These are phyloP conservation scores for Tremellales sp. DNA, from an alignment of 1,284 basidiomycete species.

Conservation along the genomic window DNA sequence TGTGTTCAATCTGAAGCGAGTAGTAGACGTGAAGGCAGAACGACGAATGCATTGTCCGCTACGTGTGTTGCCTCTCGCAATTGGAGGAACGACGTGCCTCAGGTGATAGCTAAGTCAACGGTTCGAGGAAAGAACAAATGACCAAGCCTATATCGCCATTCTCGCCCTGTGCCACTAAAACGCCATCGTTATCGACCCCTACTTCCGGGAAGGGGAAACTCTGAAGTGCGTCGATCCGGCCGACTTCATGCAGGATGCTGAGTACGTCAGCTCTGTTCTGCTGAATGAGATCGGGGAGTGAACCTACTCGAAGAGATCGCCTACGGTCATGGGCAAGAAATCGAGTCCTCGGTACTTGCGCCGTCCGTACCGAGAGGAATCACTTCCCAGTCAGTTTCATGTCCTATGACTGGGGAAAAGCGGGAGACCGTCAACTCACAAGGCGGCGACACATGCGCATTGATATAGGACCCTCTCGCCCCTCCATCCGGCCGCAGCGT, in stretches of 20 bases:
- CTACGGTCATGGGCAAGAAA: slow-evolving; percentile 38
- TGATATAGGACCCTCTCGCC: slow-evolving; percentile 39
- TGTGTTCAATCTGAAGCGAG: no score
- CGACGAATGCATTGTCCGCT: no score
- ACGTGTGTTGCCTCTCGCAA: no score
- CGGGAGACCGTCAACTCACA: slow-evolving; percentile 22
- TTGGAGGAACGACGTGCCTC: no score
- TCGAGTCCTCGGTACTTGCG: slow-evolving; percentile 35
- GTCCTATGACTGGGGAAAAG: neutral
- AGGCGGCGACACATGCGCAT: slow-evolving; percentile 46
- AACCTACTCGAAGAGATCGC: slow-evolving; percentile 45
- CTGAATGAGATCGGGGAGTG: neutral
- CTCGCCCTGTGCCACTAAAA: slow-evolving; percentile 41
- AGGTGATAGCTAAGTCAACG: no score
- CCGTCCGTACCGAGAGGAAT: slow-evolving; percentile 27
- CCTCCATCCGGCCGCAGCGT: slow-evolving; percentile 38
- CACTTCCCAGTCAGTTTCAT: slow-evolving; percentile 10
- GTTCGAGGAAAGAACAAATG: slow-evolving; percentile 48
- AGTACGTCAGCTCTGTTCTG: neutral
- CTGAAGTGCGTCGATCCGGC: slow-evolving; percentile 44
- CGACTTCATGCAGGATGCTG: slow-evolving; percentile 48
- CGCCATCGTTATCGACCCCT: slow-evolving; percentile 49
- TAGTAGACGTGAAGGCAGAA: no score
- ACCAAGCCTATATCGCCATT: slow-evolving; percentile 43
- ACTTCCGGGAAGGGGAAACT: slow-evolving; percentile 46